Percentiles rank a stretch among this genome's conserved stretches.
Evolutionary conservation across 495 filamentous ascomycete genomes (phyloP).

Genomic region (Annulohypoxylon maeteangense): DNA sequence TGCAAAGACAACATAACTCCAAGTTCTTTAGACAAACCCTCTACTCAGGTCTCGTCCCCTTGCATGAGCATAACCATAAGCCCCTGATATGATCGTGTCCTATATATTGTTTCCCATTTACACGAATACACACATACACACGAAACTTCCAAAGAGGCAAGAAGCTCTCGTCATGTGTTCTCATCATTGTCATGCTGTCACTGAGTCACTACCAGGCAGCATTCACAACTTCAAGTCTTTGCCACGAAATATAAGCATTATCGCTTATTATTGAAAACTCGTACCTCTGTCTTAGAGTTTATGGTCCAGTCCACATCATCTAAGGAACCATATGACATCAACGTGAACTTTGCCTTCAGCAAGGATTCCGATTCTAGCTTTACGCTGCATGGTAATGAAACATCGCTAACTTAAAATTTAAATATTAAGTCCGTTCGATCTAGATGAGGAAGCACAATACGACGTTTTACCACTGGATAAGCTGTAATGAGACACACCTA

Average conservation of each 20-base stretch:
- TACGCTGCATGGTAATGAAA: not conserved
- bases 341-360: not conserved
- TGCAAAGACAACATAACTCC: constrained; percentile 5
- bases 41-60: not conserved
- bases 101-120: not conserved
- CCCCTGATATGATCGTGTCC: not conserved
- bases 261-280: not conserved
- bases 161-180: not conserved
- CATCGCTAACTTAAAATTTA: not conserved
- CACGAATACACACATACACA: not conserved
- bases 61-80: not conserved
- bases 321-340: not conserved
- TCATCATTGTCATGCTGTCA: not conserved
- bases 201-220: not conserved
- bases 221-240: not conserved
- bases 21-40: not conserved
- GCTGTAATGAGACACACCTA: too few species aligned
- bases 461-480: not conserved
- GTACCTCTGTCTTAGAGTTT: not conserved
- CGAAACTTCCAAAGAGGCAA: not conserved
- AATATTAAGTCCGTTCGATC: not conserved
- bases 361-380: not conserved
- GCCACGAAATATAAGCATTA: not conserved
- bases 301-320: not conserved
- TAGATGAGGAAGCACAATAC: not conserved